Evolutionary conservation across 225 moss, liverwort and hornwort genomes (phyloP).

Genomic region (Marchantia polymorpha): DNA sequence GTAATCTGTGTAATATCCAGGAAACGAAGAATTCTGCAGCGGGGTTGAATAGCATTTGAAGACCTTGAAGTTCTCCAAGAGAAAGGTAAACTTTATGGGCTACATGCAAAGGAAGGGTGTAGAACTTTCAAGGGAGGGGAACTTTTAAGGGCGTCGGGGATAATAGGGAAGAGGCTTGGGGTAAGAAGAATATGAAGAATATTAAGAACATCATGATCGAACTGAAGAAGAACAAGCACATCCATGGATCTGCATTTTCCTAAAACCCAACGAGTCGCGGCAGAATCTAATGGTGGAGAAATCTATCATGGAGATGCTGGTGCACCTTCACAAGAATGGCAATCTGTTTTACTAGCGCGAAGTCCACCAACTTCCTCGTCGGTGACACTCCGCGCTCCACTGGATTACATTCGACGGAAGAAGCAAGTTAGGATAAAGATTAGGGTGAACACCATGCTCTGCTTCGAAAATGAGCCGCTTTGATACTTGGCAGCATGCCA

Average conservation of each 20-base stretch:
- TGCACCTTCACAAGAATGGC: slow-evolving; percentile 21
- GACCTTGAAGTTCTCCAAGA: neutral
- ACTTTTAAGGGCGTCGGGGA: slow-evolving; percentile 34
- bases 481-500: slow-evolving; percentile 15
- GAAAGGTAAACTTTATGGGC: slow-evolving; percentile 10
- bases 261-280: slow-evolving; percentile 33
- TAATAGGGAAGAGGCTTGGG: slow-evolving; percentile 33
- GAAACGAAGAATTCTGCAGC: slow-evolving; percentile 7
- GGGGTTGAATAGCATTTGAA: neutral
- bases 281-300: slow-evolving; percentile 24
- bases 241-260: slow-evolving; percentile 24
- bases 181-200: slow-evolving; percentile 29
- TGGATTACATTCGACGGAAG: slow-evolving; percentile 17
- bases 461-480: slow-evolving; percentile 32
- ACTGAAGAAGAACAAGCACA: slow-evolving; percentile 3
- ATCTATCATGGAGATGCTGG: slow-evolving; percentile 19
- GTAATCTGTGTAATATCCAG: neutral
- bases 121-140: slow-evolving; percentile 8
- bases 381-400: slow-evolving; percentile 20
- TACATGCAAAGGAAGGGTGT: slow-evolving; percentile 9
- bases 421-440: slow-evolving; percentile 19
- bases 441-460: slow-evolving; percentile 16
- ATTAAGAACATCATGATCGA: slow-evolving; percentile 19
- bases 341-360: slow-evolving; percentile 23
- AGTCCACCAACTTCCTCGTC: slow-evolving; percentile 10